These are phyloP conservation scores for Penicillium egyptiacum DNA, from an alignment of 495 filamentous ascomycete genomes.

Conservation along the genomic window DNA sequence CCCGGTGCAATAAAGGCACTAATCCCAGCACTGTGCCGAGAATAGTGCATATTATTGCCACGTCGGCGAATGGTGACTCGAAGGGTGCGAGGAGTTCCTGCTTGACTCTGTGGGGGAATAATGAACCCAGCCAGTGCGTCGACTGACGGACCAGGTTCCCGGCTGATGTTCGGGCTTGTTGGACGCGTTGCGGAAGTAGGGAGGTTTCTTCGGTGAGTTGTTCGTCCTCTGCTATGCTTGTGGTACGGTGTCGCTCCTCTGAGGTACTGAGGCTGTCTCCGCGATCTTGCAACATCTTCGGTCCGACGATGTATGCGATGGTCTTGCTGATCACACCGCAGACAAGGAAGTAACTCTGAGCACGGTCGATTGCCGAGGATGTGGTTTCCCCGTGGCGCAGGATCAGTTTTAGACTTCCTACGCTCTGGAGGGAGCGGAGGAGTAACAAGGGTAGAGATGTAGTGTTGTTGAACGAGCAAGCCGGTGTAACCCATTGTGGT, in stretches of 20 bases:
- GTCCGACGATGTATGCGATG: background rate
- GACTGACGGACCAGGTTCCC: slow-evolving; percentile 15
- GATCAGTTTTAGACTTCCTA: background rate
- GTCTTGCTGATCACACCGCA: background rate
- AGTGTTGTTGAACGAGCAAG: background rate
- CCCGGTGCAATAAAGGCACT: slow-evolving; percentile 57
- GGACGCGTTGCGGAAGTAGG: slow-evolving; percentile 41
- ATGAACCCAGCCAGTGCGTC: slow-evolving; percentile 8
- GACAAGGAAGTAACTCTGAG: background rate
- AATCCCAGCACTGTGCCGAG: slow-evolving; percentile 64
- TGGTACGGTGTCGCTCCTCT: background rate
- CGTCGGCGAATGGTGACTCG: slow-evolving; percentile 55
- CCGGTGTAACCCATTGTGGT: background rate
- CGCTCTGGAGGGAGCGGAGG: background rate
- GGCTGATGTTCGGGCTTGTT: slow-evolving; percentile 23
- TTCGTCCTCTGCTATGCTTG: background rate
- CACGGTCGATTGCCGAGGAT: background rate
- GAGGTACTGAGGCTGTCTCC: background rate
- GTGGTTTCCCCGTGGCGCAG: background rate
- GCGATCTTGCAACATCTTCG: background rate
- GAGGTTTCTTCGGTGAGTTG: slow-evolving; percentile 50
- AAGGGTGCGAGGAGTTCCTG: slow-evolving; percentile 19
- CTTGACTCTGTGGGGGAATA: slow-evolving; percentile 16
- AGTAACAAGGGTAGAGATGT: background rate
- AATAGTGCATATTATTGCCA: slow-evolving; percentile 64